Conservation (phyloP, 306 rosid genomes). For the Ammopiptanthus mongolicus region DNA sequence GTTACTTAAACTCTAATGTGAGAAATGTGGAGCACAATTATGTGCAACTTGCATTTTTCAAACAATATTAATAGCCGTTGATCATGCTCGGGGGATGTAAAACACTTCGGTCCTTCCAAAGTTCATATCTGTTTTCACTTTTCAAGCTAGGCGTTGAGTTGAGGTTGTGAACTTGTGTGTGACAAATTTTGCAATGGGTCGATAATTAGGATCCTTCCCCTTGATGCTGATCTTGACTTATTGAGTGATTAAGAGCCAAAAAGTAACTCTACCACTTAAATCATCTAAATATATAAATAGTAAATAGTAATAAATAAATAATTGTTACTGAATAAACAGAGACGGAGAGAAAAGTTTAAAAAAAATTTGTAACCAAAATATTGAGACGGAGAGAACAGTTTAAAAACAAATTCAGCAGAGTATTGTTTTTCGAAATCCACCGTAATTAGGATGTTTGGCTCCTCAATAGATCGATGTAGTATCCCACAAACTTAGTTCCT, state of each 20-base stretch:
- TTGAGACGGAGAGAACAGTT: too few species aligned
- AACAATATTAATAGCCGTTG: not conserved
- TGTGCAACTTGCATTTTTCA: too few species aligned
- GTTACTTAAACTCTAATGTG: too few species aligned
- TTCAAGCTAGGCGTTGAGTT: not conserved
- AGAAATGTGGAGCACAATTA: too few species aligned
- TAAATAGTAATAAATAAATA: not conserved
- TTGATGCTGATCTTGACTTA: not conserved
- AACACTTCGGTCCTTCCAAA: not conserved
- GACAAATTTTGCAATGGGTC: not conserved
- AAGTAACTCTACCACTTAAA: not conserved
- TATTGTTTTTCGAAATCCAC: too few species aligned
- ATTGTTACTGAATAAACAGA: not conserved
- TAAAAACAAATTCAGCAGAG: too few species aligned
- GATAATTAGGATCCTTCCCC: not conserved
- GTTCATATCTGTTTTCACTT: not conserved
- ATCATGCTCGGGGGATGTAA: not conserved
- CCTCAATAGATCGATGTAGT: too few species aligned
- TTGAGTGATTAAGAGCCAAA: not conserved
- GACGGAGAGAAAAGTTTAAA: slow-evolving; percentile 15
- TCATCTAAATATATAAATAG: not conserved
- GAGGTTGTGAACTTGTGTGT: not conserved
- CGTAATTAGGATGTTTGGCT: too few species aligned
- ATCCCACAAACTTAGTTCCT: too few species aligned
- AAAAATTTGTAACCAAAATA: too few species aligned